phyloP scores from a whole-genome alignment of 164 flowering plant species.

The Annona squamosa region DNA sequence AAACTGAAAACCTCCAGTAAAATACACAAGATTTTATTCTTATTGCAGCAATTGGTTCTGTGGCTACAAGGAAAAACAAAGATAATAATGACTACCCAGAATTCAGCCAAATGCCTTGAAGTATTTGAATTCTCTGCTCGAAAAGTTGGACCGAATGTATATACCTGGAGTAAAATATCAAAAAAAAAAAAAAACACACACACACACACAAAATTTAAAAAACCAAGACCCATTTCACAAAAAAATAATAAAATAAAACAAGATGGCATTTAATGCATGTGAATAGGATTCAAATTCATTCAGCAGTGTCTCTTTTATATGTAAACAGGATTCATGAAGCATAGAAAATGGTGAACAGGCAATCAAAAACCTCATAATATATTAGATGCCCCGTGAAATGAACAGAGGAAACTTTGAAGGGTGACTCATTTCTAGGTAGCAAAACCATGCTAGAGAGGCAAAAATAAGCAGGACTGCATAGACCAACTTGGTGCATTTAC shows the following conservation, averaged over 20 bases:
- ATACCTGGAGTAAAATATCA: constrained; percentile 46
- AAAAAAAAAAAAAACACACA: constrained; percentile 4
- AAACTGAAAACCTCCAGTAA: neutral
- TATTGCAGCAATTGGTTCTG: neutral
- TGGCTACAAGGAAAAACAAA: neutral
- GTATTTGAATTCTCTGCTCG: constrained; percentile 99
- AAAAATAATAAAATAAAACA: neutral
- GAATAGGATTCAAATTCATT: neutral
- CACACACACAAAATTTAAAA: neutral
- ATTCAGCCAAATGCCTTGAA: constrained; percentile 94
- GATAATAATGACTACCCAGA: constrained; percentile 55
- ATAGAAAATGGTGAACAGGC: neutral
- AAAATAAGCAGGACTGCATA: too few relatives aligned
- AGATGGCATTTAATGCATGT: neutral
- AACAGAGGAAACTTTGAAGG: neutral
- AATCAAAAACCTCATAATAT: neutral
- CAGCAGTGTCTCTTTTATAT: neutral
- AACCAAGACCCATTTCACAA: neutral
- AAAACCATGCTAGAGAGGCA: neutral
- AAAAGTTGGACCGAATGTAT: constrained; percentile 98
- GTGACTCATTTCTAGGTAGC: neutral
- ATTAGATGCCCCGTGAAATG: neutral
- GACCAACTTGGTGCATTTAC: too few relatives aligned
- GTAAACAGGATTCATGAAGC: neutral
- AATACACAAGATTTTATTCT: neutral